Conservation (phyloP, 306 rosid species). For the Hippophae rhamnoides region DNA sequence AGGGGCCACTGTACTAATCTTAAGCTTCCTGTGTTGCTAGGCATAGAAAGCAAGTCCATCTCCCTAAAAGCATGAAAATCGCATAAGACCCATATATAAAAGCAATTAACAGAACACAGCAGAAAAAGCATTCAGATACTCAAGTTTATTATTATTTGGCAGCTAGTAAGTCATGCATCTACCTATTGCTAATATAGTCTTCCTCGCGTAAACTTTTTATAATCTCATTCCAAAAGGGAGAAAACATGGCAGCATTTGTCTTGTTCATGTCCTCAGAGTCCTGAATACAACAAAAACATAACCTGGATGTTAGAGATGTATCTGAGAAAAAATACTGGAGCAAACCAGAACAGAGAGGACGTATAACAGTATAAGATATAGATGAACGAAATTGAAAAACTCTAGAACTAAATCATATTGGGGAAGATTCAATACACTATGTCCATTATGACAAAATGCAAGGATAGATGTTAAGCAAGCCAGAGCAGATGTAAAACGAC, state of each 20-base stretch:
- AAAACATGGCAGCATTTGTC: constrained; percentile 66
- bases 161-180: constrained; percentile 19
- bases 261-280: constrained; percentile 65
- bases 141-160: background rate
- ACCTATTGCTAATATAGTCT: constrained; percentile 90
- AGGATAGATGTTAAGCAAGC: too few species aligned
- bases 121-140: constrained; percentile 4
- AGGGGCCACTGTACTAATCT: constrained; percentile 96
- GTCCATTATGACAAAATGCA: too few species aligned
- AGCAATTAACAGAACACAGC: constrained; percentile 4
- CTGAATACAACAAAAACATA: constrained; percentile 27
- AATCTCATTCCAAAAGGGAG: constrained; percentile 97
- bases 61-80: constrained; percentile 49
- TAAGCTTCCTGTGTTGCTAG: constrained; percentile 86
- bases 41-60: constrained; percentile 80
- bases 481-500: too few species aligned
- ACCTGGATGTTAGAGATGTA: background rate
- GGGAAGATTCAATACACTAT: background rate
- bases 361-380: background rate
- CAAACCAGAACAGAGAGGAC: background rate
- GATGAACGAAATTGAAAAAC: background rate
- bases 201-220: constrained; percentile 90
- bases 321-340: constrained; percentile 1
- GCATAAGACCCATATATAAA: constrained; percentile 13
- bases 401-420: background rate